Evolutionary conservation across 495 filamentous ascomycete genomes (phyloP), one percentile per base, ranked within the genome.

Genomic region (Talaromyces thailandensis): DNA sequence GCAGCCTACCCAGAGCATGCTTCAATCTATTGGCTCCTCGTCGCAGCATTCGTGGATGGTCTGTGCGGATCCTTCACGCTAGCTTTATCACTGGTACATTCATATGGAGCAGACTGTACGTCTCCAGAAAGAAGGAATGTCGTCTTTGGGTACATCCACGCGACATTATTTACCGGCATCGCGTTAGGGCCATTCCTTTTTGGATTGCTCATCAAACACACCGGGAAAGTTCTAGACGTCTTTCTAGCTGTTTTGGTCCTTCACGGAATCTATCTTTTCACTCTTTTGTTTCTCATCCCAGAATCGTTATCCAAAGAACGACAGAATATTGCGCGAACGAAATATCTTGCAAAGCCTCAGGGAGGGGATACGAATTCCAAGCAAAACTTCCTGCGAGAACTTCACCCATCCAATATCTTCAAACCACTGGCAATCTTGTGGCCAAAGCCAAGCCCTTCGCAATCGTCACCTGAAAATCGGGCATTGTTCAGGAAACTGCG

Each of bases 31-130:
- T 85, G 87, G 77, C 75, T 98, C 12, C 77, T 98, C 7, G 58
- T 92, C 5, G 90, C 90, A 18, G 82, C 82, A 28, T 77, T 89
- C 24, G 75, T 90, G 32, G 93, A 98, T 69, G 93, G 93, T 1
- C 66, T 97, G 0, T 84, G 86, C 21, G 94, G 93, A 16, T 95
- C 91, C 32, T 96, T 96, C 73, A 92, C 90, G 2, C 82, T 88
- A 1, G 86, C 83, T 3, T 88, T 91, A 78, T 89, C 94, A 9
- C 68, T 98, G 43, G 84, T 83, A 24, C 84, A 93, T 68, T 88
- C 93, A 0, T 98, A 98, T 70, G 88, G 87, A 6, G 83, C 90
- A 45, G 94, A 98, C 69, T 96, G 91, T 73, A 93, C 94, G 12
- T 77, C 86, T 16, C 89, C 91, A 0, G 85, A 86, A 28, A 82